Evolutionary conservation across 768 basidiomycete genomes (phyloP).

Genomic region (Boletus pseudo-olivaceus): DNA sequence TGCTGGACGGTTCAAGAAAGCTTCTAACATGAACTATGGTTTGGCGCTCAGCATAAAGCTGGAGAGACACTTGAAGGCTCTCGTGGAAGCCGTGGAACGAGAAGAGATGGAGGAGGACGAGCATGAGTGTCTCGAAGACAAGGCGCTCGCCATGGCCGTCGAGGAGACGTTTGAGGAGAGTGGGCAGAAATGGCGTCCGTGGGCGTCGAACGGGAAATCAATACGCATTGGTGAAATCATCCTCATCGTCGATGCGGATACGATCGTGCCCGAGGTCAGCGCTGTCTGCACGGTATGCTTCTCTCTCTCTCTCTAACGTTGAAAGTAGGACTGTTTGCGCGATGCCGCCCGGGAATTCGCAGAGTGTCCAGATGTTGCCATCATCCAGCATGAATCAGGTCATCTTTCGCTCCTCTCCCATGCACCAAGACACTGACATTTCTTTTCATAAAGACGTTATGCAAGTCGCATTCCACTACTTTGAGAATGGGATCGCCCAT

Average conservation of each 20-base stretch:
- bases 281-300: neutral
- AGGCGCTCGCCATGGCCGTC: slow-evolving; percentile 65
- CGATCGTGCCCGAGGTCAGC: slow-evolving; percentile 69
- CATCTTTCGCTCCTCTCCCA: slow-evolving; percentile 4
- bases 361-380: slow-evolving; percentile 81
- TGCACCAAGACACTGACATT: slow-evolving; percentile 25
- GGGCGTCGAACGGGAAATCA: slow-evolving; percentile 73
- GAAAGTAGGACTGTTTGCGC: slow-evolving; percentile 71
- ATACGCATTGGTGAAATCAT: slow-evolving; percentile 78
- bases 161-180: slow-evolving; percentile 68
- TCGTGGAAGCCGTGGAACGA: slow-evolving; percentile 42
- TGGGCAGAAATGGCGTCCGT: slow-evolving; percentile 60
- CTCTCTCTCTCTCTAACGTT: neutral
- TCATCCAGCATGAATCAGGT: slow-evolving; percentile 89
- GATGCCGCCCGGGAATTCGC: slow-evolving; percentile 85
- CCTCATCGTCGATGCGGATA: slow-evolving; percentile 86
- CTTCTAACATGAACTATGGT: slow-evolving; percentile 88
- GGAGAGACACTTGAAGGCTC: slow-evolving; percentile 37
- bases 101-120: slow-evolving; percentile 42
- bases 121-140: slow-evolving; percentile 52
- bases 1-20: slow-evolving; percentile 89
- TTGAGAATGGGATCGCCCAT: slow-evolving; percentile 90
- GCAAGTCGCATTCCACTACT: slow-evolving; percentile 86
- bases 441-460: slow-evolving; percentile 60
- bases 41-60: slow-evolving; percentile 40